Base-by-base conservation (phyloP, 805 yeast genomes). In the Naumovozyma dairenensis region DNA sequence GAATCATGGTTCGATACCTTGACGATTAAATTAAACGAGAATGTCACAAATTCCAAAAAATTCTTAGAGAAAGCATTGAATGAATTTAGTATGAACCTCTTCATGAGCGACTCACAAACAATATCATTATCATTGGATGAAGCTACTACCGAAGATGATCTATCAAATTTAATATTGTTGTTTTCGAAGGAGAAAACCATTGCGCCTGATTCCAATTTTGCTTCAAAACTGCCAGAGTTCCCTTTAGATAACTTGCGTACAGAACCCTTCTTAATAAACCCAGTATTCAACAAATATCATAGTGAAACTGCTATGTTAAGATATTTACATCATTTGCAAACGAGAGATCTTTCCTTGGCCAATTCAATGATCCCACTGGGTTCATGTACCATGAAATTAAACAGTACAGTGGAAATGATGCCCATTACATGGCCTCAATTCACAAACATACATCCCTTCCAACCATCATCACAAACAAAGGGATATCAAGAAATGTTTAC, bases 331-430 rank as follows among this genome's bases (percentile, higher is more conserved):
- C 70, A 72, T 39, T 66, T 92, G 34, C 97, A 92, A 62, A 60
- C 73, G 39, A 85, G 82, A 62, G 98, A 92, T 63, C 66, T 92
- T 39, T 89, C 97, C 0, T 68, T 92, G 38, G 96, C 97, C 8
- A 81, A 86, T 53, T 82, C 96, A 4, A 92, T 92, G 98, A 92
- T 92, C 42, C 93, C 98, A 16, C 70, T 92, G 42, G 98, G 98
- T 17, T 84, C 96, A 6, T 92, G 98, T 67, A 92, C 98, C 14
- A 92, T 92, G 98, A 92, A 92, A 60, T 71, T 92, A 52, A 92
- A 92, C 55, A 80, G 95, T 34, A 89, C 97, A 2, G 93, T 86
- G 6, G 89, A 85, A 55, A 92, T 92, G 97, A 72, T 75, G 42
- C 92, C 97, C 29, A 69, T 92, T 34, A 79, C 96, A 3, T 86